These are phyloP conservation scores for Coelastrella sp. DNA, from an alignment of 139 green algal species.

Conservation along the genomic window DNA sequence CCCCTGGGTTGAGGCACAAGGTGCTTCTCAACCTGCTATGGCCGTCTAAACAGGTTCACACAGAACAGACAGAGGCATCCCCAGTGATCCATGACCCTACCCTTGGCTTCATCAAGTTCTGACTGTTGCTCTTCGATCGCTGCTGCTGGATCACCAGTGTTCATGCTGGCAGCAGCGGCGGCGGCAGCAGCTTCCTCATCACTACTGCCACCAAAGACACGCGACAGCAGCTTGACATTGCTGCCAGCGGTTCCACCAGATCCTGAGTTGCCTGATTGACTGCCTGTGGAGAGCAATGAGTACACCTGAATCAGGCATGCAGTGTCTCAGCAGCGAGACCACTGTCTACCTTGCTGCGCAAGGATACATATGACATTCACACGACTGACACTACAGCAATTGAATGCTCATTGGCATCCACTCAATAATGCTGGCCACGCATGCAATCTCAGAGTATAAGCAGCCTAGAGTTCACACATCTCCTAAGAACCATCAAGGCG, in stretches of 20 bases:
- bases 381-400: neutral
- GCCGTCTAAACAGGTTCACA: no score
- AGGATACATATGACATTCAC: no score
- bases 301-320: neutral
- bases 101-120: conserved; percentile 24
- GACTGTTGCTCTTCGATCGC: conserved; percentile 13
- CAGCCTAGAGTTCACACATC: no score
- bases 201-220: conserved; percentile 1
- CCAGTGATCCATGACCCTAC: neutral
- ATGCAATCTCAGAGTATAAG: no score
- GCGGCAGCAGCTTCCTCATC: neutral
- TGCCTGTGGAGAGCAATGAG: neutral
- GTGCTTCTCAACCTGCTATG: no score
- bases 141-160: conserved; percentile 33
- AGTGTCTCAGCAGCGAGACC: no score
- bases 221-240: neutral
- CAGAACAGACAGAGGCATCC: neutral
- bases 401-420: neutral
- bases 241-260: neutral
- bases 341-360: no score
- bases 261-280: neutral
- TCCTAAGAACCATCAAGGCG: no score
- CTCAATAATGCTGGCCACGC: no score
- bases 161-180: neutral
- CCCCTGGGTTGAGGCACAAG: no score